Conservation (phyloP, 2,329 filamentous ascomycete species). For the Zopfia rhizophila region DNA sequence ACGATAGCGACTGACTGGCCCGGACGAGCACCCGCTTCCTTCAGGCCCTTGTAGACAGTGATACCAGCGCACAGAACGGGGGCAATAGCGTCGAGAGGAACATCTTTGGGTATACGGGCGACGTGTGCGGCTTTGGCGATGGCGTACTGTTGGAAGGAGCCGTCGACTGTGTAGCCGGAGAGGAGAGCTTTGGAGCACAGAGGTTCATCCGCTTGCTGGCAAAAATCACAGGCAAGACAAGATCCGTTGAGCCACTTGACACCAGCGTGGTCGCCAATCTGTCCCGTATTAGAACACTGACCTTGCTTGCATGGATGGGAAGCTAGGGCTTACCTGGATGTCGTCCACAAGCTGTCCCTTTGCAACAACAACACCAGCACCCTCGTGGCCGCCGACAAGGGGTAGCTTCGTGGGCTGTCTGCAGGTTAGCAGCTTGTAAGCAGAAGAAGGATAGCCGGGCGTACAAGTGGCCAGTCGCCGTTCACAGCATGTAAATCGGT, state of each 20-base stretch:
- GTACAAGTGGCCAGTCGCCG: slow-evolving; percentile 84
- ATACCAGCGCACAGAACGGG: slow-evolving; percentile 87
- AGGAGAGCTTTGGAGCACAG: slow-evolving; percentile 80
- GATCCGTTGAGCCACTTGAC: slow-evolving; percentile 93
- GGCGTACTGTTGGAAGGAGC: slow-evolving; percentile 91
- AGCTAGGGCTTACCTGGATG: slow-evolving; percentile 61
- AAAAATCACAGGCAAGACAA: slow-evolving; percentile 86
- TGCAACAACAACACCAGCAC: slow-evolving; percentile 85
- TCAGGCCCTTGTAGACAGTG: slow-evolving; percentile 91
- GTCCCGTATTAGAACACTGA: background rate
- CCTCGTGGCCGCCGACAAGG: slow-evolving; percentile 81
- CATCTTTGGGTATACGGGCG: slow-evolving; percentile 81
- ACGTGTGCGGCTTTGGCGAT: slow-evolving; percentile 88
- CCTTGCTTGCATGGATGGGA: background rate
- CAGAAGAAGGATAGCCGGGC: slow-evolving; percentile 4
- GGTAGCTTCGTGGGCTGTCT: slow-evolving; percentile 75
- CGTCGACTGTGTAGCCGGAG: slow-evolving; percentile 93
- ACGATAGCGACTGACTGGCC: slow-evolving; percentile 86
- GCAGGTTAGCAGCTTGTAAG: slow-evolving; percentile 23
- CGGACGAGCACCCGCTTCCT: slow-evolving; percentile 79
- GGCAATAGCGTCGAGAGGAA: slow-evolving; percentile 78
- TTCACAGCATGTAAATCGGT: slow-evolving; percentile 85
- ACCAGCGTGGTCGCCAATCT: slow-evolving; percentile 84
- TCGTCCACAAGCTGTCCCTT: slow-evolving; percentile 80
- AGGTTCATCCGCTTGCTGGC: slow-evolving; percentile 81